These are phyloP conservation scores for Candida nitratophila DNA, from an alignment of 805 yeast species.

Conservation along the genomic window DNA sequence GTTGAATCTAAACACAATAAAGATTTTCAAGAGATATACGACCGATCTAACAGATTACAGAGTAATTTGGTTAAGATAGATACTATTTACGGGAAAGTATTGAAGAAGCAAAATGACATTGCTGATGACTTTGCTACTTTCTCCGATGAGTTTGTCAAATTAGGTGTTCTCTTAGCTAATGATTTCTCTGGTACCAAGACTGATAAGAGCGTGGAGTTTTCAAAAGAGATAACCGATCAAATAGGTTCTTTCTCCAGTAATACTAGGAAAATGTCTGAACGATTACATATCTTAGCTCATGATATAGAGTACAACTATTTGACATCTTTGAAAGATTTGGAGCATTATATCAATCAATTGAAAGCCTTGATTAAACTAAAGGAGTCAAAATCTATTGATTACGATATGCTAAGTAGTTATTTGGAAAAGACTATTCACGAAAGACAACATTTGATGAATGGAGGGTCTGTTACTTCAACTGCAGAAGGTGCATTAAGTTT, in stretches of 20 bases:
- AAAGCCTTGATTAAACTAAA: slow-evolving; percentile 70
- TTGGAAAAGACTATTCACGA: slow-evolving; percentile 65
- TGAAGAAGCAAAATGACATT: slow-evolving; percentile 66
- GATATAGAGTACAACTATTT: slow-evolving; percentile 73
- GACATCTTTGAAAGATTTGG: slow-evolving; percentile 78
- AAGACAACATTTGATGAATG: slow-evolving; percentile 30
- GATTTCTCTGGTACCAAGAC: slow-evolving; percentile 25
- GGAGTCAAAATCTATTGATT: slow-evolving; percentile 87
- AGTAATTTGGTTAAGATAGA: slow-evolving; percentile 78
- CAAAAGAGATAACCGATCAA: slow-evolving; percentile 24
- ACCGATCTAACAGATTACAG: slow-evolving; percentile 74
- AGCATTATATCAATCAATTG: slow-evolving; percentile 65
- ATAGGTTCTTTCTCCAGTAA: slow-evolving; percentile 26
- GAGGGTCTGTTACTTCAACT: slow-evolving; percentile 28
- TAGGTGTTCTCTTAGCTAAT: slow-evolving; percentile 35
- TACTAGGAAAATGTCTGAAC: slow-evolving; percentile 29
- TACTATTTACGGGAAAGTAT: slow-evolving; percentile 63
- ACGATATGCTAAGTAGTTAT: slow-evolving; percentile 80
- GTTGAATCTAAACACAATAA: slow-evolving; percentile 48
- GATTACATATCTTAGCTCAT: slow-evolving; percentile 25
- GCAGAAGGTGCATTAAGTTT: slow-evolving; percentile 29
- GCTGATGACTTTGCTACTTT: slow-evolving; percentile 68
- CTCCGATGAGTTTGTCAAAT: slow-evolving; percentile 58
- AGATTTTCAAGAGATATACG: slow-evolving; percentile 78
- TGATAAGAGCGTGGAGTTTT: slow-evolving; percentile 25